These are phyloP conservation scores for Ogataea minuta DNA, from an alignment of 805 yeast genomes.

Conservation along the genomic window DNA sequence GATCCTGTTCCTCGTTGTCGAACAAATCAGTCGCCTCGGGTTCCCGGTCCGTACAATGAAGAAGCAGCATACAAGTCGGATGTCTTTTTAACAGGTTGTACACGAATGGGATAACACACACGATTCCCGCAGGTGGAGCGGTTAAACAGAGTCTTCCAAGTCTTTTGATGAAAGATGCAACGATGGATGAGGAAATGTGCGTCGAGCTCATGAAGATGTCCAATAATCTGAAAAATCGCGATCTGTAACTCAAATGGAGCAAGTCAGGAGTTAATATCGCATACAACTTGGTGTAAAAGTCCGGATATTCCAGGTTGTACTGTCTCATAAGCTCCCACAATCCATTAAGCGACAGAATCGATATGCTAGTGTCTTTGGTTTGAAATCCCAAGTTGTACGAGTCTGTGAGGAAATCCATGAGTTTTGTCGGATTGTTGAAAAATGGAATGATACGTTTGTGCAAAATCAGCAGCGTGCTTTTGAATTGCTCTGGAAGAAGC, in stretches of 20 bases:
- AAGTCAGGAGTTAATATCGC: constrained; percentile 72
- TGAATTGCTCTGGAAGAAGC: constrained; percentile 51
- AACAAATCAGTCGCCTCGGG: constrained; percentile 59
- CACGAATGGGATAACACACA: constrained; percentile 83
- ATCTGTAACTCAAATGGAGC: constrained; percentile 74
- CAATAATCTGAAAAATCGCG: constrained; percentile 83
- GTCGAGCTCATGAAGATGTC: constrained; percentile 85
- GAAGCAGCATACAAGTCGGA: constrained; percentile 88
- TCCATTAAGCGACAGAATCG: constrained; percentile 80
- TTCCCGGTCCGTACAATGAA: constrained; percentile 54
- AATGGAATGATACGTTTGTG: constrained; percentile 85
- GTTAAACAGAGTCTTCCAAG: constrained; percentile 70
- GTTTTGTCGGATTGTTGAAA: constrained; percentile 70
- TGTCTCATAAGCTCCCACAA: constrained; percentile 79
- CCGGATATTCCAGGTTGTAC: constrained; percentile 87
- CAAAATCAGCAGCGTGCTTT: constrained; percentile 61
- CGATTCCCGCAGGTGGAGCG: constrained; percentile 87
- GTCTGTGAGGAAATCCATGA: constrained; percentile 93
- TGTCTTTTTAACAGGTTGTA: constrained; percentile 88
- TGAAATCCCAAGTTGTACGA: constrained; percentile 56
- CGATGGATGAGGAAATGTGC: constrained; percentile 76
- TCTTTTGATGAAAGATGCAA: constrained; percentile 87
- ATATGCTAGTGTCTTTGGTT: constrained; percentile 32
- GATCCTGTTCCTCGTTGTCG: constrained; percentile 62
- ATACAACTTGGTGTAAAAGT: constrained; percentile 80